Evolutionary conservation across 2,329 filamentous ascomycete genomes (phyloP), one percentile per base, ranked within the genome.

Genomic region (Ophiostoma quercus): DNA sequence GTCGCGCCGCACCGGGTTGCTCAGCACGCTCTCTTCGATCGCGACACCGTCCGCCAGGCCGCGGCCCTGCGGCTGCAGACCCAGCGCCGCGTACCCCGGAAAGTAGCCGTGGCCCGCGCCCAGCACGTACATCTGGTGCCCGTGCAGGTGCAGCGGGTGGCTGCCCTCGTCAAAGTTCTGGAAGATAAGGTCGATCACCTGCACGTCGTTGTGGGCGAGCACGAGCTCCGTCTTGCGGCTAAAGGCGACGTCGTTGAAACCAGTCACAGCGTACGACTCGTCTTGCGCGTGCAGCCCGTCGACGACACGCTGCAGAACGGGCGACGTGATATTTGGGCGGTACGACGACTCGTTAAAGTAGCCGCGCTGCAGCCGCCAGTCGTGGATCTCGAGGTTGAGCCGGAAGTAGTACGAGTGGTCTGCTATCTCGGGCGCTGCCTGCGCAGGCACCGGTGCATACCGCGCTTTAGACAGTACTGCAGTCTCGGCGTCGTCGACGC

Each of bases 131-230:
- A 89, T 82, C 47, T 74, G 68, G 68, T 74, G 73, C 37, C 74
- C 74, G 71, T 75, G 74, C 71, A 75, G 71, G 71, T 75, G 74
- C 70, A 75, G 72, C 34, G 74, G 74, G 68, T 74, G 74, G 63
- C 71, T 72, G 43, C 73, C 74, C 70, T 75, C 74, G 71, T 75
- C 73, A 60, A 73, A 71, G 71, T 73, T 74, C 19, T 74, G 72
- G 22, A 94, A 81, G 22, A 92, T 79, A 63, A 94, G 84, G 75
- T 94, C 88, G 29, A 94, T 84, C n/a, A 92, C 82, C 70, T 88
- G 81, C 34, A 84, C 80, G 41, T 79, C 72, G 67, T 84, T 84
- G 73, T 89, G 85, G 41, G 88, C 82, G 16, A 96, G 83, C 2
- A 96, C 83, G 73, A 89, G 84, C 72, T 83, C 81, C 66, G 79